Conservation (phyloP, 2,329 filamentous ascomycete species). For the Lachnellula suecica region DNA sequence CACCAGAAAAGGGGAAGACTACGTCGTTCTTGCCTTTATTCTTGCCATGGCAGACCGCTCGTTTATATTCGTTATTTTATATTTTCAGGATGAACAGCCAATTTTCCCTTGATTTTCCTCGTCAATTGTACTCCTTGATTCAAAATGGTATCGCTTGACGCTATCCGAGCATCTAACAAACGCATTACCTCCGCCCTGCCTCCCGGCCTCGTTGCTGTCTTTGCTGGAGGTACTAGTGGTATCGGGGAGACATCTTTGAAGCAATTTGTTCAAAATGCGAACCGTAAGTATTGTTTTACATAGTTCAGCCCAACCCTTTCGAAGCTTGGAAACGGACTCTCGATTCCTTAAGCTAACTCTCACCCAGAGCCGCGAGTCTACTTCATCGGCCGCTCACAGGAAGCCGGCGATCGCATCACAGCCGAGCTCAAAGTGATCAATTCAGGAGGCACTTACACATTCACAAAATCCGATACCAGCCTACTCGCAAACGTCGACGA, state of each 20-base stretch:
- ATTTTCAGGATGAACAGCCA: no score
- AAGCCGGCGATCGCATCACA: slow-evolving; percentile 37
- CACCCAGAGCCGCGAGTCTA: slow-evolving; percentile 42
- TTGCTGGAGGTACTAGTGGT: slow-evolving; percentile 49
- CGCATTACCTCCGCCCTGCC: slow-evolving; percentile 27
- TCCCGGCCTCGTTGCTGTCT: slow-evolving; percentile 43
- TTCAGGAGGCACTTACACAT: slow-evolving; percentile 40
- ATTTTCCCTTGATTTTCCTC: no score
- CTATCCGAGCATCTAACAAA: slow-evolving; percentile 10
- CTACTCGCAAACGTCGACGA: slow-evolving; percentile 46
- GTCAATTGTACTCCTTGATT: no score
- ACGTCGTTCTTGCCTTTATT: no score
- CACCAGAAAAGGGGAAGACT: no score
- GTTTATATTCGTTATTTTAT: no score
- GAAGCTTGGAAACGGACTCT: no score
- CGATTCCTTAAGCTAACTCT: no score
- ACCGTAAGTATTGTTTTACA: neutral
- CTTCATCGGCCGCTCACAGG: slow-evolving; percentile 44
- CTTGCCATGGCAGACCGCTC: no score
- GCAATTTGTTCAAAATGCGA: slow-evolving; percentile 37
- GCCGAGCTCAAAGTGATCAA: slow-evolving; percentile 34
- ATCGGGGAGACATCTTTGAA: slow-evolving; percentile 46
- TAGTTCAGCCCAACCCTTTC: no score
- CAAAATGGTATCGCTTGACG: slow-evolving; percentile 7
- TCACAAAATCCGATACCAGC: slow-evolving; percentile 43